Base-by-base conservation (phyloP, 768 basidiomycete genomes). In the Pleurotus eryngii region DNA sequence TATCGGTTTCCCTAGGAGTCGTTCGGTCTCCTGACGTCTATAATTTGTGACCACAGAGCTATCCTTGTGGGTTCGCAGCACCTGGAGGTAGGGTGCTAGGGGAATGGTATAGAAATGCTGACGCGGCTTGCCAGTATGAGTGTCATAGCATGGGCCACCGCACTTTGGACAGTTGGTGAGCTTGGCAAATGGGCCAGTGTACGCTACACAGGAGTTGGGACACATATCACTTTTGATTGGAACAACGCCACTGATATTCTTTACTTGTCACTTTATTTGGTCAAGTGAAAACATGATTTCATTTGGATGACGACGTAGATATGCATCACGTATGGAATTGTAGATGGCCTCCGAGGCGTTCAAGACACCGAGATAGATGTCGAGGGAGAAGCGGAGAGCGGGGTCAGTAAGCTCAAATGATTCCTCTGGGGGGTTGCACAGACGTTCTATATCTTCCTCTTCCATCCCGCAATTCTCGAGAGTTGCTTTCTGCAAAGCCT, bases 141-240 rank as follows among this genome's bases (percentile, higher is more conserved):
- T 61, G 46, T 72, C 60, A 55, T 70, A 74, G 1, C 62, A 61
- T 1, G 68, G 57, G 11, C 61, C 49, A 0, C 45, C 18, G 57
- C 77, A 79, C 0, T 63, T 17, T 0, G 60, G 64, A 49, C 75
- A 79, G 0, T 15, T 3, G 0, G 70, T 61, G 1, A 67, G 59
- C 3, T 64, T 30, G 0, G 51, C 24, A 39, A 63, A 74, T 0
- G 72, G 77, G 0, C 75, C 72, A 0, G 72, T 77, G 46, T 66
- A 79, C 0, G 69, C 72, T 2, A 72, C 38, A 55, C 76, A 80
- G 0, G 67, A 64, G n/a, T 77, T 69, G 0, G 59, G 50, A 45
- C 77, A 79, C 77, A 78, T 78, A 47, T 77, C 65, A 14, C 65
- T 22, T 1, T 64, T 45, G 11, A 78, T 58, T 0, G 69, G 55